Percentiles rank a stretch among this genome's conserved stretches.
Evolutionary conservation across 75 land plant species (phyloP).

Genomic region (Pseudotsuga menziesii): DNA sequence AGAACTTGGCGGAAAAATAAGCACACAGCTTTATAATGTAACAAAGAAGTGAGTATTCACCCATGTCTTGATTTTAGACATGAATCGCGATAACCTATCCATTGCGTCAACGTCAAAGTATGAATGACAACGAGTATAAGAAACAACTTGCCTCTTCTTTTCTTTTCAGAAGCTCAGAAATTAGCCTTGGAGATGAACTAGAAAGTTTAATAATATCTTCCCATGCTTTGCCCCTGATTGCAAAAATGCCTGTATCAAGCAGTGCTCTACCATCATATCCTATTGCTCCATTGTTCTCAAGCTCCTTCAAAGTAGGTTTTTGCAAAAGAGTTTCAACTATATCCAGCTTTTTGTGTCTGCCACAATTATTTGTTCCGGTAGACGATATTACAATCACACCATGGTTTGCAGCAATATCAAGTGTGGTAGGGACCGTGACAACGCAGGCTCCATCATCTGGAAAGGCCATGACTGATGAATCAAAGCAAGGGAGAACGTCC

Average conservation of each 20-base stretch:
- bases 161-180: conserved; percentile 44
- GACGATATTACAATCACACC: conserved; percentile 80
- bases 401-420: conserved; percentile 87
- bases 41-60: neutral
- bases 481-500: conserved; percentile 98
- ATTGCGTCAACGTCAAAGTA: neutral
- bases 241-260: conserved; percentile 93
- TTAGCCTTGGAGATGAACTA: conserved; percentile 43
- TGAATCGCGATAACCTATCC: neutral
- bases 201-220: conserved; percentile 60
- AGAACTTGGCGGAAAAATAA: neutral
- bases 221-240: conserved; percentile 87
- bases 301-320: conserved; percentile 70
- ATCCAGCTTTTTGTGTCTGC: conserved; percentile 17
- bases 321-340: conserved; percentile 80
- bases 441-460: conserved; percentile 79
- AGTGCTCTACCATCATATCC: conserved; percentile 67
- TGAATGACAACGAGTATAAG: neutral
- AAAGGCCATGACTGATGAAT: conserved; percentile 63
- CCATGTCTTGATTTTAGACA: neutral
- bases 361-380: conserved; percentile 6
- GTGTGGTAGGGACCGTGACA: conserved; percentile 78
- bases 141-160: conserved; percentile 63
- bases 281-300: conserved; percentile 62
- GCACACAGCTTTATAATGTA: neutral